Percentiles rank a stretch among this genome's conserved stretches.
Evolutionary conservation across 805 yeast species (phyloP).

Genomic region (Lachancea dasiensis): DNA sequence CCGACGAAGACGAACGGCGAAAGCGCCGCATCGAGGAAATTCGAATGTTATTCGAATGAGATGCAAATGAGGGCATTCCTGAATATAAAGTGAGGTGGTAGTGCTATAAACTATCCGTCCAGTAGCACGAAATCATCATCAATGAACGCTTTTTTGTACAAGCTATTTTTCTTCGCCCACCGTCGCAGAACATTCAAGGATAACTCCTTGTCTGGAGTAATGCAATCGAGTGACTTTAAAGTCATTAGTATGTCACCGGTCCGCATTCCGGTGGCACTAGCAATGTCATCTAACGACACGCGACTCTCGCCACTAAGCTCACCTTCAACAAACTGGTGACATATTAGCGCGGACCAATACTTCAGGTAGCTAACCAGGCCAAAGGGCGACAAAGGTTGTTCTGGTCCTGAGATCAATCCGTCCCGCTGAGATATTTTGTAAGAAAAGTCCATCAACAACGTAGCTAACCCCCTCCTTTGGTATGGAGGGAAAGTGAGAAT

Average conservation of each 20-base stretch:
- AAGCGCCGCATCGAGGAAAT: conserved; percentile 67
- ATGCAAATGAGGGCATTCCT: neutral
- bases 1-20: conserved; percentile 68
- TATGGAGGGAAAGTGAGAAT: conserved; percentile 89
- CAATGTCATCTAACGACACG: conserved; percentile 44
- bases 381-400: conserved; percentile 77
- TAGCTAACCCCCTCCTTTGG: conserved; percentile 73
- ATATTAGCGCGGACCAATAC: conserved; percentile 64
- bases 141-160: conserved; percentile 14
- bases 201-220: conserved; percentile 29
- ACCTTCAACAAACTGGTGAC: conserved; percentile 41
- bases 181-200: conserved; percentile 13
- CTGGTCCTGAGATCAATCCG: conserved; percentile 76
- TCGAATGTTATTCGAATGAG: conserved; percentile 51
- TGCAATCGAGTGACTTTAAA: conserved; percentile 47
- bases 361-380: conserved; percentile 68
- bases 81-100: neutral
- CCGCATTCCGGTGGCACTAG: conserved; percentile 58
- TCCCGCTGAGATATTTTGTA: conserved; percentile 68
- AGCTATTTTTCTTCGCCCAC: conserved; percentile 15
- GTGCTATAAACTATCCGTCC: no score
- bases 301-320: conserved; percentile 25
- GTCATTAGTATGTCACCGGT: conserved; percentile 55
- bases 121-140: conserved; percentile 26
- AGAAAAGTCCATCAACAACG: conserved; percentile 74